These are phyloP conservation scores for Exophiala spinifera DNA, from an alignment of 2,329 filamentous ascomycete species.

Conservation along the genomic window DNA sequence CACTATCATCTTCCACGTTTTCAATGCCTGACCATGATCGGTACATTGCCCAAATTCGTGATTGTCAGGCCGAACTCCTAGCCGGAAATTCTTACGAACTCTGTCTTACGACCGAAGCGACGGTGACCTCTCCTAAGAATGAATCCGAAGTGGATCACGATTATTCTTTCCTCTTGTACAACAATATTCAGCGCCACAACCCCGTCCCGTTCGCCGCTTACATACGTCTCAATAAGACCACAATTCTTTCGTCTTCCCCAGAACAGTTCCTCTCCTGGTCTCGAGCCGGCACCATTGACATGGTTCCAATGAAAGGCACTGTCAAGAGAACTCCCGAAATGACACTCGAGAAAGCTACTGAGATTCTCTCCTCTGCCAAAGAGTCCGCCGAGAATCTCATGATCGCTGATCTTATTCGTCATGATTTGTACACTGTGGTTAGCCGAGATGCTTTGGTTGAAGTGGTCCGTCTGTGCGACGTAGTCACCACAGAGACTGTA, in stretches of 20 bases:
- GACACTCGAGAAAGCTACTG: slow-evolving; percentile 69
- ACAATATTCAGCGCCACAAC: slow-evolving; percentile 65
- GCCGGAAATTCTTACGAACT: slow-evolving; percentile 83
- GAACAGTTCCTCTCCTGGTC: slow-evolving; percentile 81
- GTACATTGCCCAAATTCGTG: slow-evolving; percentile 66
- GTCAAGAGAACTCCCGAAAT: slow-evolving; percentile 71
- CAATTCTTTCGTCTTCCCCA: slow-evolving; percentile 78
- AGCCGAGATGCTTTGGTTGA: slow-evolving; percentile 47
- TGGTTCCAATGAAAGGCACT: slow-evolving; percentile 95
- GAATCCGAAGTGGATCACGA: slow-evolving; percentile 22
- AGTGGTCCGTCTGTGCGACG: slow-evolving; percentile 74
- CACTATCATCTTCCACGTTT: slow-evolving; percentile 29
- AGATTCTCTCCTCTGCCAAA: slow-evolving; percentile 74
- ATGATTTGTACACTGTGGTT: slow-evolving; percentile 66
- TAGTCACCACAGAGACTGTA: slow-evolving; percentile 88
- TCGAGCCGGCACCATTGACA: slow-evolving; percentile 52
- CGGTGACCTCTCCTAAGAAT: slow-evolving; percentile 49
- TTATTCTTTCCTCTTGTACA: slow-evolving; percentile 68
- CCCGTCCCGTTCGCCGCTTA: slow-evolving; percentile 85
- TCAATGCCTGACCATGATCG: slow-evolving; percentile 40
- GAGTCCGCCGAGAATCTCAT: slow-evolving; percentile 95
- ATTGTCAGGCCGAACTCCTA: slow-evolving; percentile 68
- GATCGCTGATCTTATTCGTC: slow-evolving; percentile 95
- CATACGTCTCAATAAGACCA: slow-evolving; percentile 65
- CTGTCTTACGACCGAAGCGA: slow-evolving; percentile 74